Conservation (phyloP, 2,329 filamentous ascomycete genomes). For the Myriosclerotinia scirpicola region DNA sequence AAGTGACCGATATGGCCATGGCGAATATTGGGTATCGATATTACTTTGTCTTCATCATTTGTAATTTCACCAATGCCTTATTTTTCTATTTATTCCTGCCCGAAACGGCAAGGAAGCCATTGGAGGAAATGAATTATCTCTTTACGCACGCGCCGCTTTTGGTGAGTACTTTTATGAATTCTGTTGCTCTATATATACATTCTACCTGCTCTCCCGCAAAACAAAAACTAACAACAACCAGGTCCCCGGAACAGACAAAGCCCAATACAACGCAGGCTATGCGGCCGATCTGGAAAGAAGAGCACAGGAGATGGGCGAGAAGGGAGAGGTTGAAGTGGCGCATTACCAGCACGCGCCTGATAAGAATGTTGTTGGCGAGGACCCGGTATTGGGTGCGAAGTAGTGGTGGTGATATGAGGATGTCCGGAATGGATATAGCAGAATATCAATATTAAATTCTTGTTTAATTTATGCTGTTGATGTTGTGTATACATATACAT, state of each 20-base stretch:
- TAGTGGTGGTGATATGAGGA: neutral
- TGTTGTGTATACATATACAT: too few species aligned
- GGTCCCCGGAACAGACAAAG: constrained; percentile 55
- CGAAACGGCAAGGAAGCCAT: constrained; percentile 62
- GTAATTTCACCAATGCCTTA: constrained; percentile 66
- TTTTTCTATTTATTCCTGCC: constrained; percentile 69
- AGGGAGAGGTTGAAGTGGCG: constrained; percentile 40
- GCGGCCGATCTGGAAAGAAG: constrained; percentile 58
- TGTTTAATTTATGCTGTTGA: too few species aligned
- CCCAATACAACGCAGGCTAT: constrained; percentile 48
- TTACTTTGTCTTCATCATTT: constrained; percentile 61
- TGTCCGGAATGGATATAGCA: too few species aligned
- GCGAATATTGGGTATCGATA: constrained; percentile 49
- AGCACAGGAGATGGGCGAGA: constrained; percentile 56
- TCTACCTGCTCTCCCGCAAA: neutral
- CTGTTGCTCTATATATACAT: neutral
- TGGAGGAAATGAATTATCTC: constrained; percentile 52
- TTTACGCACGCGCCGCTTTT: constrained; percentile 56
- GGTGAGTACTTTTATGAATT: constrained; percentile 30
- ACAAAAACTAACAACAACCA: constrained; percentile 4
- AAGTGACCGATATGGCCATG: constrained; percentile 60
- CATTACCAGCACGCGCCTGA: neutral
- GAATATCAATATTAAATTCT: too few species aligned
- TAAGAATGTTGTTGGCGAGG: neutral
- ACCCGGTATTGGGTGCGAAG: neutral